Evolutionary conservation across 371 early-diverging fungal species (phyloP), one percentile per base, ranked within the genome.

Genomic region (Rhizopus stolonifer): DNA sequence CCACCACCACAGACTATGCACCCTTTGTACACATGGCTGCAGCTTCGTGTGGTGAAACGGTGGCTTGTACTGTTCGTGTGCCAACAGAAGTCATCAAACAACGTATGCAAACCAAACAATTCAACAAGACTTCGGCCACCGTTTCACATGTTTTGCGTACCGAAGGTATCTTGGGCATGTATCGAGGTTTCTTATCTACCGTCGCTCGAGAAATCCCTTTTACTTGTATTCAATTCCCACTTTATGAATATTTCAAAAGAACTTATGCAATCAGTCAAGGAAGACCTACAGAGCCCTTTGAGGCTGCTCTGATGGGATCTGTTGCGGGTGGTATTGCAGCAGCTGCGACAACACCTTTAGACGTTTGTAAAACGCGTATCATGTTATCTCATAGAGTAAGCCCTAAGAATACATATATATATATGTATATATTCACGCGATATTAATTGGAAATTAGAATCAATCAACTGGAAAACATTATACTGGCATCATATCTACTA

Each of bases 31-130:
- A 94, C 64, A 93, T 95, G 96, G 59, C 78, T 24, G 88, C 98
- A 10, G 95, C 96, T 4, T 92, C 94, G 0, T 77, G 81, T 39
- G 98, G 94, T 40, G 98, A 97, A 80, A 81, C 95, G 39, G 94
- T 90, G 3, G 98, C 98, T 7, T 97, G 96, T 60, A 71, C 92
- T 36, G 87, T 95, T 15, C 84, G 98, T 3, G 96, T 96, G 3
- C 98, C 98, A 2, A 94, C 95, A 4, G 98, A 98, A 66, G 91
- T 95, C 26, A 84, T 95, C 54, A 98, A 98, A 65, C 94, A 94
- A 64, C 81, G 96, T 46, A 85, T 95, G 91, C 98, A 98, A 68
- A 86, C 93, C 31, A 87, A 87, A 39, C 92, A 90, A 59, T 92
- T 89, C 69, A 45, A 47, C 1, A 68, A 84, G 33, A 82, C 88